phyloP scores from a whole-genome alignment of 495 filamentous ascomycete species.

The Xylaria bambusicola region DNA sequence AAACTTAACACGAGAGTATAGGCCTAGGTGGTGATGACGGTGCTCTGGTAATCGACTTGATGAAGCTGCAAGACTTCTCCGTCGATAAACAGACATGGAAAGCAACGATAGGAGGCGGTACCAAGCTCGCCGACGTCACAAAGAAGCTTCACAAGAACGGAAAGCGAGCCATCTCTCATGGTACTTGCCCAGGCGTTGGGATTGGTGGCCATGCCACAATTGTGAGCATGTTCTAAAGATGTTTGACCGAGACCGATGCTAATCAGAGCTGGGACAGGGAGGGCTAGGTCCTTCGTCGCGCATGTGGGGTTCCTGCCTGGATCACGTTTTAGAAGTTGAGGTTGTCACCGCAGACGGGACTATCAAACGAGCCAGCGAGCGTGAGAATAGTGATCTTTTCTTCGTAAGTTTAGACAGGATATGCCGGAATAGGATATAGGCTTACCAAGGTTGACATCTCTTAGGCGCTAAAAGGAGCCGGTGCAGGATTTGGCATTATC shows the following conservation, averaged over 20 bases:
- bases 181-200: conserved; percentile 64
- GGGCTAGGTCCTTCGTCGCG: conserved; percentile 56
- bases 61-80: conserved; percentile 54
- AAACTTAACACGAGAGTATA: conserved; percentile 37
- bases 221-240: conserved; percentile 30
- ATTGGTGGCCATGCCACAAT: conserved; percentile 72
- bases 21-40: conserved; percentile 58
- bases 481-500: conserved; percentile 63
- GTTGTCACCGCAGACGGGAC: conserved; percentile 62
- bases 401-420: conserved; percentile 44
- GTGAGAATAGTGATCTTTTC: conserved; percentile 59
- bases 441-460: conserved; percentile 21
- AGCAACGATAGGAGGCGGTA: conserved; percentile 68
- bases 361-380: conserved; percentile 54
- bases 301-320: conserved; percentile 58
- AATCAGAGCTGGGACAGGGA: conserved; percentile 34
- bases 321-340: conserved; percentile 57
- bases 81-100: conserved; percentile 57
- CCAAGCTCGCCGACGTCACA: conserved; percentile 62
- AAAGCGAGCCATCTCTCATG: conserved; percentile 66
- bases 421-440: neutral
- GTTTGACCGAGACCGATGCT: conserved; percentile 5
- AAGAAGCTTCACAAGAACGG: conserved; percentile 60
- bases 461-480: conserved; percentile 60
- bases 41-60: conserved; percentile 59